Base-by-base conservation (phyloP, 1,284 basidiomycete species). In the Pterulicium gracile region DNA sequence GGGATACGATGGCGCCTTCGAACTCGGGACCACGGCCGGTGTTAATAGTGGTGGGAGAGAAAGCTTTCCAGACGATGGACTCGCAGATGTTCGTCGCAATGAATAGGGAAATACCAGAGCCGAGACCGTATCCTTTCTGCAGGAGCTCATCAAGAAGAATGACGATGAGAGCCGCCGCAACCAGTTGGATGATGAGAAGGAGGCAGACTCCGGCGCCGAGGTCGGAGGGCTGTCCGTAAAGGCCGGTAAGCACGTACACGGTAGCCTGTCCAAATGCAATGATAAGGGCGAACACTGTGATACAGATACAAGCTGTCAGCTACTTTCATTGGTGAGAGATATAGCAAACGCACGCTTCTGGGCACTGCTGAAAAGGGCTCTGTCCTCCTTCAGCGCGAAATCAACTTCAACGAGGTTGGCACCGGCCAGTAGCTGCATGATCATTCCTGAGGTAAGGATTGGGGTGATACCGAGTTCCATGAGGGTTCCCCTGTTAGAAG, bases 81-180 rank as follows among this genome's bases (percentile, higher is more conserved):
- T 98, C 95, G 69, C 96, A 98, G 56, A 98, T 97, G 77, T 98
- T 98, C 69, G 95, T 98, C 3, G 95, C 95, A 57, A 98, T 97
- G 77, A 98, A 98, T 52, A 98, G 85, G 49, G 94, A 96, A 66
- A 98, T 97, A 59, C 95, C 95, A 1, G 92, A 96, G 48, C 95
- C 95, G 50, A 98, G 88, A 64, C 95, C 95, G 66, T 98, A 98
- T 47, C 95, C 95, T 66, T 98, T 98, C 61, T 97, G 94, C 51
- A 98, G 86, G 49, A 98, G 88, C 68, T 98, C 95, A 62, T 98
- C 95, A 56, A 98, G 88, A 52, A 98, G 82, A 58, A 97, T 94
- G 64, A 98, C 95, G 66, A 98, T 96, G 55, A 98, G 81, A 36
- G 92, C 81, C 14, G 95, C 92, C 46, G 88, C 84, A 56, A 97